A percentile compares a stretch with the other conserved stretches of the same genome.
Conservation (phyloP, 495 filamentous ascomycete species). For the Bryoglossum gracile region DNA sequence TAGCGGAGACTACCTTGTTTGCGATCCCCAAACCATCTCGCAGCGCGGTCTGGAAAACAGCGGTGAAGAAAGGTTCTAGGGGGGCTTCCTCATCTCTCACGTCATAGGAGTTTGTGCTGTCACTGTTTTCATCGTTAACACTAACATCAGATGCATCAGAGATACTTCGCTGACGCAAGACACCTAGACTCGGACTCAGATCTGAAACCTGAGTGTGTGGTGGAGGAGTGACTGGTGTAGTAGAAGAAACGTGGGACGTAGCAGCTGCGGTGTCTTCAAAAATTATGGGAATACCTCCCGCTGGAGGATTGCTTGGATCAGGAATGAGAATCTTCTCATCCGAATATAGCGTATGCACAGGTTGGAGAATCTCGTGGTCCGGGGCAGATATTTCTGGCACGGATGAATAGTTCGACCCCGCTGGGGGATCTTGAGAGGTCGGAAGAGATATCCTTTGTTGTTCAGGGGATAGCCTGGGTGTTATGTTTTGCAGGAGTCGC, state of each 20-base stretch:
- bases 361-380: constrained; percentile 1
- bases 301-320: not conserved
- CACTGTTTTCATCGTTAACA: constrained; percentile 6
- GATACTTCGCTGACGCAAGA: constrained; percentile 5
- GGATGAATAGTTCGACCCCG: not conserved
- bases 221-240: not conserved
- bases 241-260: not conserved
- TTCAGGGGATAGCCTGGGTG: not conserved
- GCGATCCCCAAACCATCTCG: constrained; percentile 9
- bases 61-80: constrained; percentile 9
- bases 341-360: constrained; percentile 5
- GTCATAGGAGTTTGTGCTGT: constrained; percentile 2
- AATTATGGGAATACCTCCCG: not conserved
- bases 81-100: constrained; percentile 15
- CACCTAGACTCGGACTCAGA: not conserved
- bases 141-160: constrained; percentile 10
- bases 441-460: not conserved
- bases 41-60: constrained; percentile 8
- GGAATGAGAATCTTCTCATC: constrained; percentile 3
- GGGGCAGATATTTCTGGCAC: constrained; percentile 3
- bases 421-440: not conserved
- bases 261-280: not conserved
- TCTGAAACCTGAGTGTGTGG: not conserved
- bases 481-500: not conserved
- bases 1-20: constrained; percentile 8